Percentiles rank a stretch among this genome's conserved stretches.
These are phyloP conservation scores for Metschnikowia anglica DNA, from an alignment of 805 yeast species.

Conservation along the genomic window DNA sequence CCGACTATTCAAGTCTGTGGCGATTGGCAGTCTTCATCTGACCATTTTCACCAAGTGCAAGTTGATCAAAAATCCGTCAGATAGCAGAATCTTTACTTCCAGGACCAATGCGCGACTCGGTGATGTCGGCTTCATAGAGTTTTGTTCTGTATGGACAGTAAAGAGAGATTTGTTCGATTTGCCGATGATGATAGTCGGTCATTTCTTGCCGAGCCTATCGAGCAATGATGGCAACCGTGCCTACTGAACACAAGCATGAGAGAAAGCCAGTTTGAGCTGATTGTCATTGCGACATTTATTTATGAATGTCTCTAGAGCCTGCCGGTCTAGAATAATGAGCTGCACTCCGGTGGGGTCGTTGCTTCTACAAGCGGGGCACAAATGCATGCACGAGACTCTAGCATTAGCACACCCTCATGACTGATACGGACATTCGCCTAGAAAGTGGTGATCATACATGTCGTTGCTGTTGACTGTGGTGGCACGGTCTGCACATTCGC, in stretches of 20 bases:
- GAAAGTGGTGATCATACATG: background rate
- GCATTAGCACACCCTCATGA: no score
- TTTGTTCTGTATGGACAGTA: conserved; percentile 83
- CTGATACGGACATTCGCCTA: no score
- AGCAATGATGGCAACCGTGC: conserved; percentile 14
- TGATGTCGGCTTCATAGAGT: conserved; percentile 43
- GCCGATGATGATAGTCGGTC: conserved; percentile 82
- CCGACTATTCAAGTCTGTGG: conserved; percentile 65
- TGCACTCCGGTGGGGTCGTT: no score
- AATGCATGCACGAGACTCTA: no score
- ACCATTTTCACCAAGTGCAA: conserved; percentile 53
- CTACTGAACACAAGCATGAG: no score
- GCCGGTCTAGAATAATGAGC: no score
- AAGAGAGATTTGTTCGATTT: conserved; percentile 80
- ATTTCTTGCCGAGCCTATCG: conserved; percentile 64
- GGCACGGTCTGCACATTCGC: conserved; percentile 5
- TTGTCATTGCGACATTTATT: no score
- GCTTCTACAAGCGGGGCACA: no score
- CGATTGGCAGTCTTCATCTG: conserved; percentile 64
- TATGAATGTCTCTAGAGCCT: no score
- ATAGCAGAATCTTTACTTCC: conserved; percentile 16
- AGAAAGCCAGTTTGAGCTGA: no score
- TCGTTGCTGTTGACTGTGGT: background rate
- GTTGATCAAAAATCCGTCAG: conserved; percentile 33
- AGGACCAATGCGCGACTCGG: conserved; percentile 20